Evolutionary conservation across 768 basidiomycete species (phyloP).

Genomic region (Cystobasidium onofrii): DNA sequence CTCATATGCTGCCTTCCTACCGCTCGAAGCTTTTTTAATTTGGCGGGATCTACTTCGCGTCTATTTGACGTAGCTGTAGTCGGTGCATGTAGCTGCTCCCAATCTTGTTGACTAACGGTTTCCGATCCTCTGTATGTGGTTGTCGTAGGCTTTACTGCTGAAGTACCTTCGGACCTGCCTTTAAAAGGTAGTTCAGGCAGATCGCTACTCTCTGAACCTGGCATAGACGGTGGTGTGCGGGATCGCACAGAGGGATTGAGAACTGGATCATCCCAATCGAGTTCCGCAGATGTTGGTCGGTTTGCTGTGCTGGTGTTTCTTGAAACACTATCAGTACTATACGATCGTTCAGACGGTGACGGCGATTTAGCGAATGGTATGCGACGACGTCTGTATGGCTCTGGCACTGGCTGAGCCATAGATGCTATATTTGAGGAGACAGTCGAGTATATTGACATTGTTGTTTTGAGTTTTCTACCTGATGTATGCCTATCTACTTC

Average conservation of each 20-base stretch:
- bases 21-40: background rate
- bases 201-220: background rate
- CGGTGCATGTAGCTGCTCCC: background rate
- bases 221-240: background rate
- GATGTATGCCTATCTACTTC: background rate
- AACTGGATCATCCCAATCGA: conserved; percentile 21
- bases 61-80: background rate
- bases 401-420: background rate
- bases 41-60: background rate
- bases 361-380: background rate
- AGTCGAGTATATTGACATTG: background rate
- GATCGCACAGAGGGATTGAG: background rate
- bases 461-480: background rate
- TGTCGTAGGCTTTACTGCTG: background rate
- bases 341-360: background rate
- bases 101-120: background rate
- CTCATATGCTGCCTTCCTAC: background rate
- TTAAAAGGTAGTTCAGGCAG: background rate
- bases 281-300: background rate
- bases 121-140: background rate
- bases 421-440: background rate
- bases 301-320: background rate
- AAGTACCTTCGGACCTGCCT: background rate
- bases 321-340: background rate
- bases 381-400: background rate